Conservation (phyloP, 2,329 filamentous ascomycete species). For the Catunica adiposa region DNA sequence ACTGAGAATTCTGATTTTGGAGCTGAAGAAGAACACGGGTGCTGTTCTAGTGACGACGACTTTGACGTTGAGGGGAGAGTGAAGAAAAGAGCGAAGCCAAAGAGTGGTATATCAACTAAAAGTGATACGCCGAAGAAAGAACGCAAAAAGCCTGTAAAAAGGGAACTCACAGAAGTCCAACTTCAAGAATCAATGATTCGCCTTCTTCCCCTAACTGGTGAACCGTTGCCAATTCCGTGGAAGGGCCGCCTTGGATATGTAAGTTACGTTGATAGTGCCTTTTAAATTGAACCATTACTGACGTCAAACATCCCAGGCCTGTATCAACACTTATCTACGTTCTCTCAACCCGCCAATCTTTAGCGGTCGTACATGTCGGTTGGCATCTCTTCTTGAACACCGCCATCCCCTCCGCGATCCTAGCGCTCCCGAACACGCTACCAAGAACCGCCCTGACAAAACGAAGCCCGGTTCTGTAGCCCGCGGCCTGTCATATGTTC, state of each 20-base stretch:
- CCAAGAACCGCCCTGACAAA: constrained; percentile 73
- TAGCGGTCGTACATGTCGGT: constrained; percentile 77
- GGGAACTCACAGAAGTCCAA: not conserved
- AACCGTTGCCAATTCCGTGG: constrained; percentile 10
- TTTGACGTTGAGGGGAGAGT: constrained; percentile 5
- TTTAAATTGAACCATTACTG: not conserved
- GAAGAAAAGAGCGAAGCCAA: not conserved
- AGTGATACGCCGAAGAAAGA: not conserved
- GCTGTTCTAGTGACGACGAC: constrained; percentile 10
- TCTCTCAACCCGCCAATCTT: constrained; percentile 71
- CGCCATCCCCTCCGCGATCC: constrained; percentile 66
- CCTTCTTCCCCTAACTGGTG: constrained; percentile 10
- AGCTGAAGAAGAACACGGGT: constrained; percentile 7
- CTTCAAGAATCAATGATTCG: constrained; percentile 6
- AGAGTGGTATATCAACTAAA: not conserved
- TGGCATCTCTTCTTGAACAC: constrained; percentile 79
- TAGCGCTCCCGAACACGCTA: constrained; percentile 58
- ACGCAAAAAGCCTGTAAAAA: constrained; percentile 5
- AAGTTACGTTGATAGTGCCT: not conserved
- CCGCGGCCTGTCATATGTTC: constrained; percentile 55
- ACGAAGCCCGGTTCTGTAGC: constrained; percentile 47
- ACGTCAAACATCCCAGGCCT: constrained; percentile 39
- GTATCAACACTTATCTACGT: constrained; percentile 81
- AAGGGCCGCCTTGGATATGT: constrained; percentile 14
- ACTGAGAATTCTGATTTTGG: constrained; percentile 8